A percentile compares a stretch with the other conserved stretches of the same genome.
Conservation (phyloP, 306 rosid genomes). For the Pueraria montana region DNA sequence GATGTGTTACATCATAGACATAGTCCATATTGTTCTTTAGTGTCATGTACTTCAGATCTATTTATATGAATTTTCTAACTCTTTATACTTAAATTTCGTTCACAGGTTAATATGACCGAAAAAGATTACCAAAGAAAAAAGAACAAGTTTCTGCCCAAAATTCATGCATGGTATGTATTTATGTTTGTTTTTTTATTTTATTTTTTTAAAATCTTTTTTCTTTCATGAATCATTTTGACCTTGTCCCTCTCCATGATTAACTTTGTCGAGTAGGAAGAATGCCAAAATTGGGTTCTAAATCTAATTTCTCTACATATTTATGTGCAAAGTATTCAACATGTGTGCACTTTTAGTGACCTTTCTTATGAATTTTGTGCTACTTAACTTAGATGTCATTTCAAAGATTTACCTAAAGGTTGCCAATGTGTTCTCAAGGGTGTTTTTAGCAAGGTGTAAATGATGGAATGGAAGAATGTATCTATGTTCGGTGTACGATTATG, state of each 20-base stretch:
- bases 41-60: slow-evolving; percentile 9
- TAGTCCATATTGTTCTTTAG: slow-evolving; percentile 17
- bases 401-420: neutral
- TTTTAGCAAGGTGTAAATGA: slow-evolving; percentile 3
- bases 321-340: neutral
- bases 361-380: neutral
- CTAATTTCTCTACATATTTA: slow-evolving; percentile 27
- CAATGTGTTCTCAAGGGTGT: neutral
- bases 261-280: neutral
- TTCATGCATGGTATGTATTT: slow-evolving; percentile 88
- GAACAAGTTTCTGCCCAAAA: slow-evolving; percentile 96
- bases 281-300: slow-evolving; percentile 16
- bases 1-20: slow-evolving; percentile 6
- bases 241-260: slow-evolving; percentile 25
- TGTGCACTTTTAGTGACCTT: neutral
- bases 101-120: slow-evolving; percentile 98
- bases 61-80: slow-evolving; percentile 23
- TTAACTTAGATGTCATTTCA: neutral
- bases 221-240: slow-evolving; percentile 2
- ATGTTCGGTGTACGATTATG: neutral
- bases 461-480: neutral
- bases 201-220: neutral
- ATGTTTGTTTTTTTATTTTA: neutral
- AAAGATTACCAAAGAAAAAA: slow-evolving; percentile 96
- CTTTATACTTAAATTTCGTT: slow-evolving; percentile 45